A percentile compares a stretch with the other conserved stretches of the same genome.
Evolutionary conservation across 441 rosid species (phyloP).

Genomic region (Metrosideros polymorpha): DNA sequence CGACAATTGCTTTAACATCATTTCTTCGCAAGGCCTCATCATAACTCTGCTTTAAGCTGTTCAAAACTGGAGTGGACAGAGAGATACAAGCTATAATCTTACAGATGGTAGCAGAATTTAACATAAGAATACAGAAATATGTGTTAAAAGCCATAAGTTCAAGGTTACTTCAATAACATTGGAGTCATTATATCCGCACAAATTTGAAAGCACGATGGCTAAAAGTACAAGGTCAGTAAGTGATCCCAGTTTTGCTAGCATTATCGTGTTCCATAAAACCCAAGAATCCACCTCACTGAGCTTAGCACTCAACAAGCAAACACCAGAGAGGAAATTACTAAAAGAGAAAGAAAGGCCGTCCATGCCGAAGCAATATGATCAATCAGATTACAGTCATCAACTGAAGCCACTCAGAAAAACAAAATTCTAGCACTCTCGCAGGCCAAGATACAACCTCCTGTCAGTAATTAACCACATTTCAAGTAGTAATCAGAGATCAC

Average conservation of each 20-base stretch:
- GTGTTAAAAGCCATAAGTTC: not conserved
- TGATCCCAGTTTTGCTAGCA: not conserved
- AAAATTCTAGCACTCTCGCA: not conserved
- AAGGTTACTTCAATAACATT: not conserved
- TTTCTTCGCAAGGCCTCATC: conserved; percentile 71
- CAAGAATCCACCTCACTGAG: not conserved
- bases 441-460: not conserved
- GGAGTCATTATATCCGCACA: not conserved
- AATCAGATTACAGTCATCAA: not conserved
- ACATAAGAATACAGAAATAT: not conserved
- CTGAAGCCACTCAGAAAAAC: not conserved
- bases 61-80: conserved; percentile 38
- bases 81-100: not conserved
- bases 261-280: not conserved
- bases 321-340: not conserved
- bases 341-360: not conserved
- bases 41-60: conserved; percentile 62
- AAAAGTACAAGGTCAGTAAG: not conserved
- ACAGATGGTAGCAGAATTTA: not conserved
- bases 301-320: not conserved
- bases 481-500: not conserved
- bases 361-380: not conserved
- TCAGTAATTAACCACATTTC: not conserved
- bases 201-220: not conserved
- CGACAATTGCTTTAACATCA: conserved; percentile 92